These are phyloP conservation scores for Ajuga chamaepitys DNA, from an alignment of 257 asterid species.

Conservation along the genomic window DNA sequence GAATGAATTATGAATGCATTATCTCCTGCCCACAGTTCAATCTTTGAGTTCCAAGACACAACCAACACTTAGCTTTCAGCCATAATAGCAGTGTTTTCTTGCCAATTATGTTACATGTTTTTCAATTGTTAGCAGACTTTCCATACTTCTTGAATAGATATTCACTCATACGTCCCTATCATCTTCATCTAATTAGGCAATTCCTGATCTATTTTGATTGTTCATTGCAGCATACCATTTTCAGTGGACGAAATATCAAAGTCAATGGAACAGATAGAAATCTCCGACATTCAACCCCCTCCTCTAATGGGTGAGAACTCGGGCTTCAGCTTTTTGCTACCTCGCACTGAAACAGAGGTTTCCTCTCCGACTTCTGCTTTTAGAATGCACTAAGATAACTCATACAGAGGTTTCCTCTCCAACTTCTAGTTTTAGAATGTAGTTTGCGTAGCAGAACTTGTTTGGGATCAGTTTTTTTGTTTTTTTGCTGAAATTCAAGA, in stretches of 20 bases:
- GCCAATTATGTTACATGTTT: neutral
- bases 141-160: neutral
- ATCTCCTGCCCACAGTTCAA: neutral
- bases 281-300: conserved; percentile 80
- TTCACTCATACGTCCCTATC: neutral
- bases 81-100: neutral
- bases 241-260: conserved; percentile 95
- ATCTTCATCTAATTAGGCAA: neutral
- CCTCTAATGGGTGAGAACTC: conserved; percentile 72
- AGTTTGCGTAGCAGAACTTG: neutral
- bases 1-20: neutral
- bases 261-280: conserved; percentile 92
- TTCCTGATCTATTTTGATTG: conserved; percentile 17
- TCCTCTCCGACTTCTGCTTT: neutral
- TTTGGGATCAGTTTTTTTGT: neutral
- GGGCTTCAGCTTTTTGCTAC: conserved; percentile 87
- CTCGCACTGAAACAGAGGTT: conserved; percentile 29
- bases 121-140: neutral
- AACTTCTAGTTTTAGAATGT: conserved; percentile 13
- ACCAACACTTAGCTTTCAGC: neutral
- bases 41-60: neutral
- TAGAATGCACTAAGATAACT: too few species aligned
- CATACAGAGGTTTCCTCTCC: neutral
- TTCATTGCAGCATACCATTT: conserved; percentile 81
- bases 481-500: neutral